phyloP scores from a whole-genome alignment of 768 basidiomycete genomes.

The Collybiopsis confluens region DNA sequence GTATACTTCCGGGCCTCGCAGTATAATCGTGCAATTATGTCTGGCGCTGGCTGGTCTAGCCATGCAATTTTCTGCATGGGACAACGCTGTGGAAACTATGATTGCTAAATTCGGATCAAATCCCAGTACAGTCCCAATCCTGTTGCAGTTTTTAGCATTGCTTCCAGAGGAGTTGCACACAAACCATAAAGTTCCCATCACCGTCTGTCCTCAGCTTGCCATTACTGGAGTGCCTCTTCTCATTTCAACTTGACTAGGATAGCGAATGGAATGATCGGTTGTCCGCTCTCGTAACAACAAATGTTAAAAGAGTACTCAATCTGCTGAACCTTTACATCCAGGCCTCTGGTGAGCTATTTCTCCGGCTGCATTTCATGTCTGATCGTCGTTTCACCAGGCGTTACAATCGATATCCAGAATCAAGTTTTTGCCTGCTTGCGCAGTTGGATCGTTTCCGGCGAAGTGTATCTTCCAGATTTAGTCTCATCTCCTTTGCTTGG shows the following conservation, averaged over 20 bases:
- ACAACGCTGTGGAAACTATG: conserved; percentile 73
- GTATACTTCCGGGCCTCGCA: conserved; percentile 74
- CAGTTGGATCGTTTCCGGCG: conserved; percentile 86
- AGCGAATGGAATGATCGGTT: conserved; percentile 67
- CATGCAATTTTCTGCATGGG: conserved; percentile 85
- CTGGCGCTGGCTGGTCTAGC: conserved; percentile 88
- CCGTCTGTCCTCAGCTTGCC: conserved; percentile 37
- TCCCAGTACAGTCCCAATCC: conserved; percentile 74
- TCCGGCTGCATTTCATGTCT: conserved; percentile 3
- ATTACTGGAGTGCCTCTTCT: background rate
- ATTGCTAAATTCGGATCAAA: conserved; percentile 83
- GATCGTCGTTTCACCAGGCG: conserved; percentile 46
- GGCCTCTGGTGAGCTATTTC: conserved; percentile 60
- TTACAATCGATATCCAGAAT: conserved; percentile 70
- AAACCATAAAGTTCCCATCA: conserved; percentile 85
- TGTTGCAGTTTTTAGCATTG: conserved; percentile 86
- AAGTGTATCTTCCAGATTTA: conserved; percentile 61
- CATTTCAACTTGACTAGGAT: conserved; percentile 51
- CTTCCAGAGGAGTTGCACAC: conserved; percentile 85
- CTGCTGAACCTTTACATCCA: conserved; percentile 85
- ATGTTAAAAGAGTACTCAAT: conserved; percentile 68
- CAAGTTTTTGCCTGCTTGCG: conserved; percentile 84
- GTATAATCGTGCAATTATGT: conserved; percentile 85
- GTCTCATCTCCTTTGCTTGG: conserved; percentile 76
- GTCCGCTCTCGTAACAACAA: conserved; percentile 57